A percentile compares a stretch with the other conserved stretches of the same genome.
Evolutionary conservation across 140 eudicot species (phyloP).

Genomic region (Erigeron philadelphicus): DNA sequence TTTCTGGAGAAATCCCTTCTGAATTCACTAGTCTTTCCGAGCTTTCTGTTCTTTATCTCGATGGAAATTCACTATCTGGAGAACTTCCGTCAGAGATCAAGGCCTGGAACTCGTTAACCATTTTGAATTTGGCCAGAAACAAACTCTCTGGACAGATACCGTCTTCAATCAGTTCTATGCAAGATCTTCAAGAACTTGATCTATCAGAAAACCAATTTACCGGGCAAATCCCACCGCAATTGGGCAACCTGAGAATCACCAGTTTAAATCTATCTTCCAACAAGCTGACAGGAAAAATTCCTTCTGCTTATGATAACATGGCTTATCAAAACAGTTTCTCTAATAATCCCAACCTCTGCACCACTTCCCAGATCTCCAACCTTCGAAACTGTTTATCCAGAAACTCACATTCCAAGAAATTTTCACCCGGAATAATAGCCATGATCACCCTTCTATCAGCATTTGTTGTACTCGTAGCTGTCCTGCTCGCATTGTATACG

Average conservation of each 20-base stretch:
- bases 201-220: slow-evolving; percentile 61
- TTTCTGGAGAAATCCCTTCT: slow-evolving; percentile 60
- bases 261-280: slow-evolving; percentile 66
- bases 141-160: slow-evolving; percentile 68
- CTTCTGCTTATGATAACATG: slow-evolving; percentile 47
- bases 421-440: slow-evolving; percentile 47
- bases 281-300: slow-evolving; percentile 57
- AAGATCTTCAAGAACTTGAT: slow-evolving; percentile 58
- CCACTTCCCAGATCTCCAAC: slow-evolving; percentile 37
- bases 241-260: slow-evolving; percentile 45
- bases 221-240: slow-evolving; percentile 55
- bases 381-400: slow-evolving; percentile 39
- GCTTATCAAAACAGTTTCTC: slow-evolving; percentile 66
- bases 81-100: slow-evolving; percentile 47
- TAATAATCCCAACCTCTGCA: slow-evolving; percentile 64
- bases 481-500: slow-evolving; percentile 29
- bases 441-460: slow-evolving; percentile 40
- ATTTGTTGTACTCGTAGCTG: slow-evolving; percentile 32
- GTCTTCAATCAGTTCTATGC: slow-evolving; percentile 39
- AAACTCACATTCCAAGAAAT: slow-evolving; percentile 25
- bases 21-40: slow-evolving; percentile 51
- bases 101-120: slow-evolving; percentile 62
- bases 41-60: slow-evolving; percentile 44
- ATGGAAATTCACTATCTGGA: slow-evolving; percentile 68
- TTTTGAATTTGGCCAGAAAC: slow-evolving; percentile 57